Percentiles rank a stretch among this genome's conserved stretches.
Evolutionary conservation across 176 grass and related monocot genomes (phyloP).

Genomic region (Puccinellia tenuiflora): DNA sequence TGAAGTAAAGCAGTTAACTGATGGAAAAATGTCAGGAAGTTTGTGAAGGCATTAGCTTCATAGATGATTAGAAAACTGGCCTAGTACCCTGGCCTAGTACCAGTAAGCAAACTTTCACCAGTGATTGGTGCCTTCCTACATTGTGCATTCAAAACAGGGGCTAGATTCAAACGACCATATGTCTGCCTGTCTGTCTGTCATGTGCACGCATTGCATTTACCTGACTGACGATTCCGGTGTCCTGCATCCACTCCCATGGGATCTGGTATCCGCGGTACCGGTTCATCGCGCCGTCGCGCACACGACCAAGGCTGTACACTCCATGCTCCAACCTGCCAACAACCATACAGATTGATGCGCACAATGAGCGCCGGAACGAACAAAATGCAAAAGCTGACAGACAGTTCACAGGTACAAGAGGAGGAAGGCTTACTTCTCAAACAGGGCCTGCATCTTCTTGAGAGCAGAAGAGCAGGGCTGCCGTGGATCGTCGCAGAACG

Average conservation of each 20-base stretch:
- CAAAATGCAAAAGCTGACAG: too few species aligned
- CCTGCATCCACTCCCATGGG: slow-evolving; percentile 97
- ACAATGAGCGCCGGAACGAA: too few species aligned
- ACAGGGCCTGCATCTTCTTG: slow-evolving; percentile 85
- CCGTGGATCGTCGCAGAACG: slow-evolving; percentile 53
- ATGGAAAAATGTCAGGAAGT: not conserved
- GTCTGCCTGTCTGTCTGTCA: not conserved
- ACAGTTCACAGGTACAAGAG: too few species aligned
- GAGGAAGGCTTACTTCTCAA: slow-evolving; percentile 88
- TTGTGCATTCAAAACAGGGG: not conserved
- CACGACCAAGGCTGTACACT: slow-evolving; percentile 61
- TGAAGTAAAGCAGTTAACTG: not conserved
- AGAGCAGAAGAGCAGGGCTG: slow-evolving; percentile 66
- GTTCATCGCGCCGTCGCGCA: slow-evolving; percentile 65
- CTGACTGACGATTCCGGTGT: slow-evolving; percentile 74
- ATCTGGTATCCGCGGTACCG: slow-evolving; percentile 66
- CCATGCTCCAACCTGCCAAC: slow-evolving; percentile 75
- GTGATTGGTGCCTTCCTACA: not conserved
- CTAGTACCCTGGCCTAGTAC: not conserved
- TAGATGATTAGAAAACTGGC: not conserved
- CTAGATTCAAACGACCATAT: not conserved
- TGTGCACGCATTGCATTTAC: slow-evolving; percentile 27
- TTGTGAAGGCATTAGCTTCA: not conserved
- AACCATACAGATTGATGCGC: not conserved
- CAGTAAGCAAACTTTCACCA: not conserved